Evolutionary conservation across 495 filamentous ascomycete genomes (phyloP), one percentile per base, ranked within the genome.

Genomic region (Lentithecium fluviatile): DNA sequence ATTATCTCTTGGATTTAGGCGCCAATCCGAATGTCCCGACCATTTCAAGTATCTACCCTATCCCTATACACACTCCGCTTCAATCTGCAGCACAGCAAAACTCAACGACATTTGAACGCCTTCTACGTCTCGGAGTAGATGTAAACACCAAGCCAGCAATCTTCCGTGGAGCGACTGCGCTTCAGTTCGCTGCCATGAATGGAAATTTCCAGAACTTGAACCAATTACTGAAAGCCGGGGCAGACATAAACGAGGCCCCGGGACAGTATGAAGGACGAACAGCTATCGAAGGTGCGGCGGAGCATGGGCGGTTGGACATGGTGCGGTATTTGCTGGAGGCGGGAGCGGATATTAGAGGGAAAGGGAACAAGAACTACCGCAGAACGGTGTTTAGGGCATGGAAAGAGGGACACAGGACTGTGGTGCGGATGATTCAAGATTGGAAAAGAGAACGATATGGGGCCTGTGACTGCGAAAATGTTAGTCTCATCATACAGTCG

Each of bases 241-340:
- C 25, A 36, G n/a, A 37, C 29, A 26, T 53, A 19, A 53, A 53
- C 50, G 50, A n/a, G 23, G 3, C 13, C 11, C 6, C 15, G 2
- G 50, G 29, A 15, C 2, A 36, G 17, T 21, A 53, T 17, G 15
- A 53, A 19, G 50, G 50, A 3, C 26, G 50, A 3, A 53, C 50
- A 37, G 36, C 50, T n/a, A 36, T 53, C 13, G 50, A 53, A 53
- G 50, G 50, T 12, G 50, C 50, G 2, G 50, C 29, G 32, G 50
- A 53, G 36, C 50, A 53, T 26, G 50, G 50, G 32, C 50, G 50
- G n/a, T 19, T 53, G 13, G n/a, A 53, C 29, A 53, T 40, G 50
- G 21, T 37, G 2, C 2, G 24, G 2, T 53, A 37, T 13, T 19
- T 53, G 12, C 36, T 53, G 2, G 36, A 32, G 11, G 29, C 23